Conservation (phyloP, 768 basidiomycete species). For the Piloderma croceum region DNA sequence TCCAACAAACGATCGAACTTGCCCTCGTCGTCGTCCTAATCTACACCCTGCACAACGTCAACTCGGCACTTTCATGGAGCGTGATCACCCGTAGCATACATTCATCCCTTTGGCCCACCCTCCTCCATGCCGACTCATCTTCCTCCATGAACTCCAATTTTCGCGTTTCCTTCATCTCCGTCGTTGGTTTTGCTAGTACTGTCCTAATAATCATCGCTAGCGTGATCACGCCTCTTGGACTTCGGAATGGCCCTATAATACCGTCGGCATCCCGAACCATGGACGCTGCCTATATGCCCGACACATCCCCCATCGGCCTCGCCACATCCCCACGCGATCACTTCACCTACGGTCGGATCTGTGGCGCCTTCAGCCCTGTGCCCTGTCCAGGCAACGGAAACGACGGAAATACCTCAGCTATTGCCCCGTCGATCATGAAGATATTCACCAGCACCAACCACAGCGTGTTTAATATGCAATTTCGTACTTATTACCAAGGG, state of each 20-base stretch:
- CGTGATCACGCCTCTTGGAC: slow-evolving; percentile 17
- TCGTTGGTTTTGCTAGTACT: slow-evolving; percentile 9
- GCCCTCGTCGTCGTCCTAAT: slow-evolving; percentile 17
- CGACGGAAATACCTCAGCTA: slow-evolving; percentile 11
- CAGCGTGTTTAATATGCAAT: slow-evolving; percentile 19
- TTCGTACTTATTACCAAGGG: slow-evolving; percentile 14
- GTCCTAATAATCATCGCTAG: slow-evolving; percentile 16
- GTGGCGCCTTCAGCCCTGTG: slow-evolving; percentile 8
- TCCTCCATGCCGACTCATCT: slow-evolving; percentile 13
- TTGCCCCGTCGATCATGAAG: slow-evolving; percentile 9
- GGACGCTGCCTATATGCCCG: slow-evolving; percentile 10
- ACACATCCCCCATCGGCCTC: slow-evolving; percentile 16
- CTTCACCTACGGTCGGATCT: slow-evolving; percentile 15
- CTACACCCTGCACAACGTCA: slow-evolving; percentile 11
- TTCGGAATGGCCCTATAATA: slow-evolving; percentile 11
- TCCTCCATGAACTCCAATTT: slow-evolving; percentile 1
- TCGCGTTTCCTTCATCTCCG: slow-evolving; percentile 12
- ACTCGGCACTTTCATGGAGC: slow-evolving; percentile 19
- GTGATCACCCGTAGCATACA: slow-evolving; percentile 16
- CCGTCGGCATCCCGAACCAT: background rate
- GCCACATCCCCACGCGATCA: slow-evolving; percentile 14
- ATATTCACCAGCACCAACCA: slow-evolving; percentile 17
- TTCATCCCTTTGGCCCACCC: slow-evolving; percentile 15
- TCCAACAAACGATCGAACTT: slow-evolving; percentile 17
- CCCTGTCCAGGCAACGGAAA: slow-evolving; percentile 16